Base-by-base conservation (phyloP, 2,329 filamentous ascomycete species). In the Aureobasidium leucospermi region DNA sequence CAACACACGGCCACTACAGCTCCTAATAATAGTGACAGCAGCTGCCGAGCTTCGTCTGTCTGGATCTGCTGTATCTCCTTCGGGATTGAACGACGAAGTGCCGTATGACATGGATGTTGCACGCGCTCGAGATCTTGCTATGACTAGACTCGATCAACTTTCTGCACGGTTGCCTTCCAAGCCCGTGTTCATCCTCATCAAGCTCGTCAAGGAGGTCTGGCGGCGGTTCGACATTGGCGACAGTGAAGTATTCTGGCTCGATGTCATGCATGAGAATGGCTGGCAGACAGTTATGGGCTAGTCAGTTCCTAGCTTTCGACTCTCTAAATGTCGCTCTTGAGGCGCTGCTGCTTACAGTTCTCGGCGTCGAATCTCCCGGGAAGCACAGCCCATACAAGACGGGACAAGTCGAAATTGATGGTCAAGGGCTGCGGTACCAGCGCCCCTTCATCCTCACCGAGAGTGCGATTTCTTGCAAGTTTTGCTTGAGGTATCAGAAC, bases 221-320 rank as follows among this genome's bases (percentile, higher is more conserved):
- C 68, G 70, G 48, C 70, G 76, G 56, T 75, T 80, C 65, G 81
- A 83, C 63, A 71, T 72, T 7, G 79, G 78, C 1, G 71, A 75
- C 13, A 73, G 78, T n/a, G 73, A 78, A 34, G 72, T 76, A 3
- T 82, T 81, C 66, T 83, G 80, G 81, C 75, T 83, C 63, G 80
- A 83, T 67, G 75, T 83, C 5, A 81, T 83, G 79, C 78, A 80
- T 63, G 78, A 81, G 67, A 81, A 79, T 60, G 78, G 79, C 8
- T 83, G 79, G 79, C 78, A 82, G 66, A 82, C 80, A 8, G 76
- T 82, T 29, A 79, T 82, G 75, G 79, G 76, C 28, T 78, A 36
- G n/a, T 41, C 1, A 11, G 9, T 2, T 9, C 34, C 8, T 13
- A 36, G 34, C 8, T 9, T 36, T 36, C 34, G 34, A 36, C 13